Evolutionary conservation across 2,329 filamentous ascomycete species (phyloP).

Genomic region (Elsinoe arachidis): DNA sequence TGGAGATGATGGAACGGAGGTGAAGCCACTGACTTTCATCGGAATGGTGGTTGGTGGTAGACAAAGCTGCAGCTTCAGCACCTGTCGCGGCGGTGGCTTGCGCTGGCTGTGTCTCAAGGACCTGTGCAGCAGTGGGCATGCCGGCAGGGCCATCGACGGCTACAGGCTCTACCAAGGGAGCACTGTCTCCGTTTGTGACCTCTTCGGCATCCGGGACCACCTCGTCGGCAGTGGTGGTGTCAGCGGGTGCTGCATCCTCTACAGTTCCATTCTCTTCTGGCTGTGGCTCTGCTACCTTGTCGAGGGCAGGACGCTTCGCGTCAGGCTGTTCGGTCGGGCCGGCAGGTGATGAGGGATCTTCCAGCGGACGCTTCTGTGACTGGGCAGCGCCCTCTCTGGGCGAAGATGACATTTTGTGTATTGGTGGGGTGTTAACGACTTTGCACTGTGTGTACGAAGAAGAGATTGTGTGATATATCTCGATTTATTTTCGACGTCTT

Average conservation of each 20-base stretch:
- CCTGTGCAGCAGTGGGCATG: slow-evolving; percentile 28
- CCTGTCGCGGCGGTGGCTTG: slow-evolving; percentile 49
- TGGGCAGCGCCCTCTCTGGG: slow-evolving; percentile 15
- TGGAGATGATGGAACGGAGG: slow-evolving; percentile 92
- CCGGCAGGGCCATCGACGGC: slow-evolving; percentile 56
- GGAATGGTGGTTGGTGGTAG: slow-evolving; percentile 43
- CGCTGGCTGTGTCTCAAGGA: slow-evolving; percentile 49
- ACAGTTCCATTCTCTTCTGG: slow-evolving; percentile 42
- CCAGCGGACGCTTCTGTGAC: slow-evolving; percentile 79
- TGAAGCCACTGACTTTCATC: slow-evolving; percentile 97
- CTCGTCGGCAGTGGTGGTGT: slow-evolving; percentile 18
- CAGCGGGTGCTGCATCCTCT: slow-evolving; percentile 26
- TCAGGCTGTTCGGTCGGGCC: slow-evolving; percentile 88
- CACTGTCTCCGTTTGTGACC: slow-evolving; percentile 41
- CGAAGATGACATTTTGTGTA: slow-evolving; percentile 16
- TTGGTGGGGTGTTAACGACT: neutral
- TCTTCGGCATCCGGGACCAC: slow-evolving; percentile 22
- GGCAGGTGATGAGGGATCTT: slow-evolving; percentile 93
- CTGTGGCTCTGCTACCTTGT: slow-evolving; percentile 68
- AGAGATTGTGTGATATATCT: neutral
- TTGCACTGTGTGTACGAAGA: slow-evolving; percentile 9
- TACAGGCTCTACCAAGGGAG: slow-evolving; percentile 59
- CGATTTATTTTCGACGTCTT: slow-evolving; percentile 5
- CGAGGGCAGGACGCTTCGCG: slow-evolving; percentile 89
- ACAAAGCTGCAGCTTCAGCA: slow-evolving; percentile 34